These are phyloP conservation scores for Westerdykella ornata DNA, from an alignment of 2,329 filamentous ascomycete genomes.

Conservation along the genomic window DNA sequence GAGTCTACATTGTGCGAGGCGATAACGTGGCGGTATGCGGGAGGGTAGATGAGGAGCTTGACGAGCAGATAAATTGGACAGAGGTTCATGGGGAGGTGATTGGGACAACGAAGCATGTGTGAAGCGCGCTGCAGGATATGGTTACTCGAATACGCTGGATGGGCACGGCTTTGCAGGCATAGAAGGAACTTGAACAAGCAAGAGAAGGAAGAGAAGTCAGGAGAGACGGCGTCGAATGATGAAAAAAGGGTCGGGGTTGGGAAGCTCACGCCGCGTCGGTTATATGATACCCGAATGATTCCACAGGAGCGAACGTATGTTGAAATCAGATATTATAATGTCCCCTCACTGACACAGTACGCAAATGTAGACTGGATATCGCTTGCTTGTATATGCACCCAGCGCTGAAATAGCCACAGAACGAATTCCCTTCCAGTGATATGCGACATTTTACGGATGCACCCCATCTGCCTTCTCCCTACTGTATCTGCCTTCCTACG, in stretches of 20 bases:
- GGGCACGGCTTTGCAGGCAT: background rate
- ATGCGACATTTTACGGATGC: background rate
- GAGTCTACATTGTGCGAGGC: constrained; percentile 84
- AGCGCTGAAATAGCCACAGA: background rate
- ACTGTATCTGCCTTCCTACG: constrained; percentile 33
- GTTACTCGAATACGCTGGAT: background rate
- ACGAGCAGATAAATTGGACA: constrained; percentile 85
- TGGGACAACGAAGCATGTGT: constrained; percentile 70
- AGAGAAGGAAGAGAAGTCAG: background rate
- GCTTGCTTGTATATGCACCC: background rate
- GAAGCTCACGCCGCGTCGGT: background rate
- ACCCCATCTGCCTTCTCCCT: constrained; percentile 5
- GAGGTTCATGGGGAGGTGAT: constrained; percentile 81
- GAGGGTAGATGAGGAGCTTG: constrained; percentile 80
- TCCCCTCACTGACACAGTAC: background rate
- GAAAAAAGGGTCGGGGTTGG: background rate
- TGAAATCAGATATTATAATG: too few relatives aligned
- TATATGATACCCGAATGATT: constrained; percentile 10
- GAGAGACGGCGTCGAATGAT: background rate
- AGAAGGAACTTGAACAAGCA: background rate
- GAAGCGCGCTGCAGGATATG: constrained; percentile 5
- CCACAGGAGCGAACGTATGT: too few relatives aligned
- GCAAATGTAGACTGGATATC: background rate
- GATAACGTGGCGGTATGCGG: constrained; percentile 92
- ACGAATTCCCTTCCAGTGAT: background rate